phyloP scores from a whole-genome alignment of 2,329 filamentous ascomycete species.

The Fusarium udum region DNA sequence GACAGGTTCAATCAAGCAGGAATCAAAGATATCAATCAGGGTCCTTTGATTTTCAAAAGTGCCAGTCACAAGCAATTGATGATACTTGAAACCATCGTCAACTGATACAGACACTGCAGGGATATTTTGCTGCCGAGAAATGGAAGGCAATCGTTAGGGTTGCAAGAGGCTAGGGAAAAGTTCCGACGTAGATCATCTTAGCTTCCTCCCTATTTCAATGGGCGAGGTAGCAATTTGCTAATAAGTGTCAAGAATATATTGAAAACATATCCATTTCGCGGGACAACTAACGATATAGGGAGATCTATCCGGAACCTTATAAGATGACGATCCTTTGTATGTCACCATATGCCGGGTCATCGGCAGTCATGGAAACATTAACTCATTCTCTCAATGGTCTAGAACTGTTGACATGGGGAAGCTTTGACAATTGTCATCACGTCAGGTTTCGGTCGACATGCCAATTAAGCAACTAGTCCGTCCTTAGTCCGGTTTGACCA shows the following conservation, averaged over 20 bases:
- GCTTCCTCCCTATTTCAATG: neutral
- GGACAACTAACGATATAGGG: neutral
- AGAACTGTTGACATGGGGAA: neutral
- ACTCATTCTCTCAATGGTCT: neutral
- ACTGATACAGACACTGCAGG: neutral
- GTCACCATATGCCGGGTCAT: neutral
- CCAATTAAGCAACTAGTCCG: neutral
- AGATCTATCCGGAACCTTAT: neutral
- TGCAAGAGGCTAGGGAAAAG: conserved; percentile 15
- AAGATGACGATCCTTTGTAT: neutral
- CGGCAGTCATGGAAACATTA: neutral
- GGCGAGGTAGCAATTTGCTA: neutral
- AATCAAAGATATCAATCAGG: neutral
- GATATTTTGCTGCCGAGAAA: neutral
- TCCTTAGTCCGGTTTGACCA: neutral
- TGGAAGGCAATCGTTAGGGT: conserved; percentile 6
- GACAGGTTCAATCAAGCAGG: neutral
- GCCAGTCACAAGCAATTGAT: conserved; percentile 23
- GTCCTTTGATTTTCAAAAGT: conserved; percentile 20
- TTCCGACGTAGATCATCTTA: conserved; percentile 14
- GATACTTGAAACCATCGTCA: neutral
- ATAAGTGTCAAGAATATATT: neutral
- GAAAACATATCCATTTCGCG: neutral
- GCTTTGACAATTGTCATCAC: neutral
- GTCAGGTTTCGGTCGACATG: neutral